Base-by-base conservation (phyloP, 2,329 filamentous ascomycete species). In the Nothophaeocryptopus gaeumannii region DNA sequence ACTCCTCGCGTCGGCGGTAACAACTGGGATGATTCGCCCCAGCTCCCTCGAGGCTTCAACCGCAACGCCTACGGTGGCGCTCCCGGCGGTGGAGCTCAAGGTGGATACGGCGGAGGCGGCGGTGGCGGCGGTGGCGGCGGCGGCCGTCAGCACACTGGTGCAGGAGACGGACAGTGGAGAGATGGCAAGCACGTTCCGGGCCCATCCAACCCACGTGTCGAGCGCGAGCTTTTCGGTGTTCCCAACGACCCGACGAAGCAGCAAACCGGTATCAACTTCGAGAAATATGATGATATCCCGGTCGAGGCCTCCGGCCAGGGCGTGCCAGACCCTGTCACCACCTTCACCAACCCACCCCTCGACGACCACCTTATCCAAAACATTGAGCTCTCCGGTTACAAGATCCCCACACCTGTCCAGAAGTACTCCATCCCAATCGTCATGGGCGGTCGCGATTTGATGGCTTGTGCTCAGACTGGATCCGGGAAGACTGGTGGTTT, bases 401-500 rank as follows among this genome's bases (percentile, higher is more conserved):
- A 92, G 73, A 85, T 91, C 39, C 93, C 93, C 47, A 99, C 93
- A 1, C 93, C 93, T 20, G 93, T 99, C 45, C 93, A 99, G 77
- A 99, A 99, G 75, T 97, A 99, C 79, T 97, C 93, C 3, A 96
- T 99, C 50, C 93, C 93, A 61, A 99, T 99, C 67, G 93, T 99
- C 70, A 96, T 96, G 88, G 86, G 85, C 63, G 93, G 93, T 58
- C 90, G 93, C 75, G 93, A 99, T 74, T 79, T 99, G 70, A 99
- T 99, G 93, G 93, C 93, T 73, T 99, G 93, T 80, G 93, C 93
- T 66, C 93, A 99, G 81, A 99, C 93, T 63, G 93, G 92, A 85
- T 99, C 93, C 67, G 93, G 93, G 81, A 99, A 99, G 83, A 99
- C 93, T 71, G 93, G 93, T 79, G 93, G 93, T 80, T 99, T 99